These are phyloP conservation scores for Chlorella sp. DNA, from an alignment of 139 green algal genomes.

Conservation along the genomic window DNA sequence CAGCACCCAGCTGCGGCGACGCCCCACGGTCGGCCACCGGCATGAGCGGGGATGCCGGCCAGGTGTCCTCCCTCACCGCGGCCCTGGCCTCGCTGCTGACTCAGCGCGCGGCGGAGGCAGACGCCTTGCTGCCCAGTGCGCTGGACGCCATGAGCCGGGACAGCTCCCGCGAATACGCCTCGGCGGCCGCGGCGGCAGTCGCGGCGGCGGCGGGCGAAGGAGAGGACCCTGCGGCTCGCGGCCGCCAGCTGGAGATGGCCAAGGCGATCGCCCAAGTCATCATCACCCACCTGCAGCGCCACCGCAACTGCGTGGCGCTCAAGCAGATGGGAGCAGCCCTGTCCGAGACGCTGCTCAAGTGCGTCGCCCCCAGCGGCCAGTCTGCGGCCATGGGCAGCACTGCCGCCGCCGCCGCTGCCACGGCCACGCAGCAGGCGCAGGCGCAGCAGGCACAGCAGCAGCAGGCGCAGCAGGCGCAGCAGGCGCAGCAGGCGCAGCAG, in stretches of 20 bases:
- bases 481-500: slow-evolving; percentile 2
- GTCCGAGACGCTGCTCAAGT: slow-evolving; percentile 1
- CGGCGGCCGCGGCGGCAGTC: not conserved
- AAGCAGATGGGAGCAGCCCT: slow-evolving; percentile 20
- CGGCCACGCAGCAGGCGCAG: not conserved
- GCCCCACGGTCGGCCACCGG: not conserved
- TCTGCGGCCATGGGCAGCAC: too few relatives aligned
- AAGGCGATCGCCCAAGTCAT: not conserved
- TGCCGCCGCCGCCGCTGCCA: not conserved
- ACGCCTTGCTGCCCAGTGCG: not conserved
- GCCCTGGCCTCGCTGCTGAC: not conserved
- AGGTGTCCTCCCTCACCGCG: not conserved
- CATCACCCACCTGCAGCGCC: not conserved
- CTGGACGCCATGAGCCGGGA: not conserved
- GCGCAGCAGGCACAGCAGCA: not conserved
- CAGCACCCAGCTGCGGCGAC: not conserved
- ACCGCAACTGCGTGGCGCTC: not conserved
- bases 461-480: not conserved
- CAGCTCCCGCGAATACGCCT: not conserved
- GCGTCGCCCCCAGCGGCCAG: not conserved
- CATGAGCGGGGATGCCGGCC: not conserved
- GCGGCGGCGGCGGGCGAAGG: not conserved
- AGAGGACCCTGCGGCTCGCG: not conserved
- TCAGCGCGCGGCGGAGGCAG: not conserved
- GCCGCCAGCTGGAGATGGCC: not conserved